phyloP scores from a whole-genome alignment of 2,329 filamentous ascomycete species.

The Penicillium sp. region DNA sequence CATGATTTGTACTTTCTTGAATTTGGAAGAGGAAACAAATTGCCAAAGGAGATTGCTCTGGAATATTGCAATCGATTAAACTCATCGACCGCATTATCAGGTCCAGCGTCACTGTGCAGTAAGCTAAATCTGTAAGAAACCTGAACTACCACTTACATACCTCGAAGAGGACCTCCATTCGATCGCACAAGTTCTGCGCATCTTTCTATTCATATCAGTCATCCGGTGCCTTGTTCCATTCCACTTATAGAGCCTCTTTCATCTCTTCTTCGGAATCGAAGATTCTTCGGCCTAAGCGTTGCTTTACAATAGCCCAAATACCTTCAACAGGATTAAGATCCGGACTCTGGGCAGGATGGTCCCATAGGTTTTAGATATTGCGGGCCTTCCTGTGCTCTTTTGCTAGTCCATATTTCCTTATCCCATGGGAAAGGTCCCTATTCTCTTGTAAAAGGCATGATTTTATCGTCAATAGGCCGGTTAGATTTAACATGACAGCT shows the following conservation, averaged over 20 bases:
- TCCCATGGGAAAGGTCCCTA: conserved; percentile 5
- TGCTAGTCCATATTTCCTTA: conserved; percentile 10
- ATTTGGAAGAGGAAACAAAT: background rate
- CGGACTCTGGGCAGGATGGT: conserved; percentile 7
- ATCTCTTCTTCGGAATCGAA: background rate
- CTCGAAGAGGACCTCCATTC: background rate
- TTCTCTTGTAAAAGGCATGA: conserved; percentile 10
- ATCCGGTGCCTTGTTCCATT: background rate
- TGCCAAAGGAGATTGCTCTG: background rate
- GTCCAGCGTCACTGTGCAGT: background rate
- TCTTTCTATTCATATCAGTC: background rate
- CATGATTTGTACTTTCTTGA: background rate
- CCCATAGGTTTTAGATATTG: conserved; percentile 8
- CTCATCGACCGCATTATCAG: background rate
- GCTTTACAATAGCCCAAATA: conserved; percentile 7
- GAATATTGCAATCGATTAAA: background rate
- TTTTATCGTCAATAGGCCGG: conserved; percentile 9
- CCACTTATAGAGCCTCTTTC: background rate
- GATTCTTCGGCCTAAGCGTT: conserved; percentile 1
- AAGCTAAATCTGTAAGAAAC: background rate
- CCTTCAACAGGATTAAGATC: conserved; percentile 8
- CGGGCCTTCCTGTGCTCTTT: conserved; percentile 8
- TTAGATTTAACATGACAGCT: conserved; percentile 10
- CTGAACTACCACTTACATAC: background rate
- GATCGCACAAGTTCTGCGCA: background rate